Evolutionary conservation across 208 protist species (phyloP), one percentile per base, ranked within the genome.

Genomic region (Leishmania arabica): DNA sequence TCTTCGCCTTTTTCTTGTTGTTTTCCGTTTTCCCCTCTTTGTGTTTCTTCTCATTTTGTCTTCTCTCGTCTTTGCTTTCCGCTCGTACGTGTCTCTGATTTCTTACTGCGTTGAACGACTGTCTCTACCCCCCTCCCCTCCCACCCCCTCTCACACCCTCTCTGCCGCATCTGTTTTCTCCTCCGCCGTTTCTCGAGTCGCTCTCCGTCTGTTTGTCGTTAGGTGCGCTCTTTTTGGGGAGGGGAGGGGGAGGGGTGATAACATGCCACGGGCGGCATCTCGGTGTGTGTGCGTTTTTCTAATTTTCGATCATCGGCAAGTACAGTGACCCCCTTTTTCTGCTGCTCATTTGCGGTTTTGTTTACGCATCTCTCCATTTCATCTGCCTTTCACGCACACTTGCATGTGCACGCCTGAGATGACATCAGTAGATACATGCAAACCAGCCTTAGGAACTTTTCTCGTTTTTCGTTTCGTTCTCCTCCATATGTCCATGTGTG

Each of bases 161-260:
- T 54, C n/a, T 74, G 70, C 37, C 0, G 70, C 70, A 74, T 56
- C 42, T 74, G 27, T 31, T 77, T 60, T 77, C 73, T 77, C 49
- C 6, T 71, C 42, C 9, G 11, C 49, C n/a, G 1, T 53, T 73
- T 53, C 42, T 49, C 17, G 62, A 40, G 9, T 66, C 15, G 31
- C n/a, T 66, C 13, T 24, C 13, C 31, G 11, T 2, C n/a, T 66
- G 62, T 37, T 27, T 73, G 45, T 21, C 42, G 6, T 45, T 15
- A 42, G 13, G 7, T 13, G 37, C 40, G 11, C 11, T 11, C 6
- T 53, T 72, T 34, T 24, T 4, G 0, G 9, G 0, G 27, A 3
- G 15, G 31, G 62, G 34, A 34, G 11, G 62, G 27, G 62, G 6
- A 21, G 13, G 45, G 65, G 37, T 72, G 68, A 49, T 53, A 1